Evolutionary conservation across 179 eudicot species (phyloP), one percentile per base, ranked within the genome.

Genomic region (Corrigiola litoralis): DNA sequence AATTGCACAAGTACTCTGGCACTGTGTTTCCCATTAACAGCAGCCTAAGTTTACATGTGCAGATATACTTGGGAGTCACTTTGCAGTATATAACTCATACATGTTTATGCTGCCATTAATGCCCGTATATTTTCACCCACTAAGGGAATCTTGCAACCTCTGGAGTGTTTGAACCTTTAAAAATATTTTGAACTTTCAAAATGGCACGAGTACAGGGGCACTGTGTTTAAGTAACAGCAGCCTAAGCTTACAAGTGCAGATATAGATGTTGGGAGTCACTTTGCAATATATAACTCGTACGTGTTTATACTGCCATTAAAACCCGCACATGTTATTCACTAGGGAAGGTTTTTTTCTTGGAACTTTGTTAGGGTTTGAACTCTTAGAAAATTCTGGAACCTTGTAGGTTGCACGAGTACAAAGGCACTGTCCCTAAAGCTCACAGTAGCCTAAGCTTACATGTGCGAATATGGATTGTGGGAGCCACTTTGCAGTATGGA

Each of bases 261-360:
- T 34, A 40, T 25, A 59, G 63, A 40, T 41, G 9, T 18, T 51
- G 51, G 64, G 24, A 60, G 61, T 14, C 29, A 5, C 61, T 56
- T 57, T 21, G 10, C n/a, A 9, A 3, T 54, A 11, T 48, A n/a
- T 1, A 8, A 16, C 1, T 54, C 20, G 2, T 10, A 40, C 24
- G 31, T 12, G 17, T 2, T 17, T 25, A 27, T 60, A 60, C 49
- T 41, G 65, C 36, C 25, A 28, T 41, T 42, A 60, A 16, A 40
- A 42, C 37, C 36, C 49, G 28, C 12, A 54, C 17, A 58, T 21
- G 13, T 58, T 24, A 4, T 38, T 18, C 32, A 16, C 17, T 17
- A 7, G 6, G 0, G 25, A 55, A 11, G 14, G 13, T 14, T 29
- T 31, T 21, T 10, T 54, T 2, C 28, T n/a, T 54, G 4, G 10